phyloP scores from a whole-genome alignment of 2,329 filamentous ascomycete species.

The Arthrobotrys pseudoclavata region DNA sequence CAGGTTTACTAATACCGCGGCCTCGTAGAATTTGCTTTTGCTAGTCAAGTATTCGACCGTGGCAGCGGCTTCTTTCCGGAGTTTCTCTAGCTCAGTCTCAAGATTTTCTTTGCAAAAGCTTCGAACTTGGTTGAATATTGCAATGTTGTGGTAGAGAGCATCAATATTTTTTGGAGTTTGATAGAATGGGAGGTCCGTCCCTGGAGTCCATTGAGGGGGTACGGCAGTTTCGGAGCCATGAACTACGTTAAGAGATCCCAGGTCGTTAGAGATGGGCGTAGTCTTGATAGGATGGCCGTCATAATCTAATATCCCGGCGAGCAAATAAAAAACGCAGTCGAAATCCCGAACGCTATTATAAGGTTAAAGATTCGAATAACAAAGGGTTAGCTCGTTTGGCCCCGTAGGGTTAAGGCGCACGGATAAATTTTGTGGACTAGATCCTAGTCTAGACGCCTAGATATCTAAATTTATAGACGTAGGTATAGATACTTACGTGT shows the following conservation, averaged over 20 bases:
- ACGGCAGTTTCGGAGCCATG: not conserved
- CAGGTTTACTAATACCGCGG: not conserved
- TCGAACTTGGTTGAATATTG: not conserved
- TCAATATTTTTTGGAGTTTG: not conserved
- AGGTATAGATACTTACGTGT: constrained; percentile 6
- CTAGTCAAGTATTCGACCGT: constrained; percentile 25
- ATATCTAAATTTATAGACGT: not conserved
- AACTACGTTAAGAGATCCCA: not conserved
- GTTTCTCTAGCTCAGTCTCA: constrained; percentile 10
- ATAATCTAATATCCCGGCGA: constrained; percentile 33
- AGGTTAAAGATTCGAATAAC: not conserved
- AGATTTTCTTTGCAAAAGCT: not conserved
- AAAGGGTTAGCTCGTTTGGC: not conserved
- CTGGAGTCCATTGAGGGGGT: not conserved
- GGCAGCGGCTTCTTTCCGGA: not conserved
- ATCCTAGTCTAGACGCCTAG: too few relatives aligned
- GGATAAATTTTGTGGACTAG: too few relatives aligned
- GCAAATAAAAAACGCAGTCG: constrained; percentile 35
- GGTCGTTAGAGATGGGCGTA: not conserved
- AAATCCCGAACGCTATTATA: constrained; percentile 22
- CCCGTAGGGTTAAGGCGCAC: not conserved
- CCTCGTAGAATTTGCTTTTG: constrained; percentile 5
- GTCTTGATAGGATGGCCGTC: not conserved
- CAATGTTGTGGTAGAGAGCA: constrained; percentile 7
- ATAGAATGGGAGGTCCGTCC: not conserved